Evolutionary conservation across 1,284 basidiomycete genomes (phyloP), one percentile per base, ranked within the genome.

Genomic region (Rhodotorula sp.): DNA sequence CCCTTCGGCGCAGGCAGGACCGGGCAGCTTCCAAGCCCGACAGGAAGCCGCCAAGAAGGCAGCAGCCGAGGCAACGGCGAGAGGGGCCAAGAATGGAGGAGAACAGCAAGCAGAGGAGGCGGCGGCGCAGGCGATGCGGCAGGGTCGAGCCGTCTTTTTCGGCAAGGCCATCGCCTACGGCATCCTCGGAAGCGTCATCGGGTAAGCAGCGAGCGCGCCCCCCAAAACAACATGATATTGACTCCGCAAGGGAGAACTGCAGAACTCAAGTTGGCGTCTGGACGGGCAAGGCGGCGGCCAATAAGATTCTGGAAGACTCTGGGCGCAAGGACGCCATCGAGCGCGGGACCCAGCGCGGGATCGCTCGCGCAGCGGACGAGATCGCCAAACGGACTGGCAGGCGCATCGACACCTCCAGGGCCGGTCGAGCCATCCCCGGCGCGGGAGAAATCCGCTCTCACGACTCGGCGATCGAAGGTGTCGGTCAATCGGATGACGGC

Each of bases 131-230:
- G 58, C 44, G 42, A 65, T 67, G 54, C 54, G 69, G 24, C 29
- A 51, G 26, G 63, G 66, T 3, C 64, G 57, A 56, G 69, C 62
- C 6, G 10, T 37, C 4, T 62, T 71, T 33, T 60, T 71, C 18
- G 69, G 62, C n/a, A 71, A 68, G 37, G 69, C 66, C 18, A 53
- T 71, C 37, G 69, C 66, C 15, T 71, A 62, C 30, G 69, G 69
- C 14, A 64, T 71, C 18, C 49, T 67, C 4, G 69, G 69, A 1
- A 62, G 59, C n/a, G 46, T 71, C 17, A 15, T 60, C 4, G 69
- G 69, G 69, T 71, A 37, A 29, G 69, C 17, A 2, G 6, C 24
- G 57, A 24, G 37, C 15, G 10, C 15, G 17, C 4, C 10, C 10
- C 12, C 10, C n/a, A 14, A 22, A 2, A 14, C 3, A 24, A 2